Percentiles rank a stretch among this genome's conserved stretches.
phyloP scores from a whole-genome alignment of 2,329 filamentous ascomycete species.

The Aaosphaeria pasadenensis region DNA sequence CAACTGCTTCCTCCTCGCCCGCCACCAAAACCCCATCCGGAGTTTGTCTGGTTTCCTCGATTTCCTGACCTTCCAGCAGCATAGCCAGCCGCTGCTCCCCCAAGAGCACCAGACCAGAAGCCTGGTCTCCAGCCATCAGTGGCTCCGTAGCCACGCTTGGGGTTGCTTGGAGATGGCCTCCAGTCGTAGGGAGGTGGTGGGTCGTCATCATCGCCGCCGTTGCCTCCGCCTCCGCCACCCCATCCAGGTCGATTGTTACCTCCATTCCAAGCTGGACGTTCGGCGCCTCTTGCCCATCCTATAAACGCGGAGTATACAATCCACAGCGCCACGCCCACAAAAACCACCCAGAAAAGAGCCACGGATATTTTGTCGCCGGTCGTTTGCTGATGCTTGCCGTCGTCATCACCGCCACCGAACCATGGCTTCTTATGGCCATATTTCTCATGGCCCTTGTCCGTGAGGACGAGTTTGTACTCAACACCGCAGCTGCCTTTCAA shows the following conservation, averaged over 20 bases:
- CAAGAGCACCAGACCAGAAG: constrained; percentile 69
- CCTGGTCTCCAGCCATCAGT: constrained; percentile 64
- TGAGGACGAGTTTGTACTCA: constrained; percentile 79
- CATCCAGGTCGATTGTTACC: constrained; percentile 30
- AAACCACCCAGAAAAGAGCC: constrained; percentile 60
- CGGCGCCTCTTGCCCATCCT: constrained; percentile 16
- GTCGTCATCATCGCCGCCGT: constrained; percentile 38
- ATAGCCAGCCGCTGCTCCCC: constrained; percentile 68
- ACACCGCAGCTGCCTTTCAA: constrained; percentile 90
- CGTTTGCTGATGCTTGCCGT: constrained; percentile 22
- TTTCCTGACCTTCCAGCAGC: constrained; percentile 50
- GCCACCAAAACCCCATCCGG: constrained; percentile 20
- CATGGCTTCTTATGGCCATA: constrained; percentile 51
- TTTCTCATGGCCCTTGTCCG: constrained; percentile 68
- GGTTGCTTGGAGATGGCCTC: constrained; percentile 18
- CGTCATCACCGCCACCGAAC: constrained; percentile 30
- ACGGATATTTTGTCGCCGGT: constrained; percentile 27
- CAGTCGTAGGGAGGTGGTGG: constrained; percentile 50
- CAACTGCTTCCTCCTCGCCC: constrained; percentile 27
- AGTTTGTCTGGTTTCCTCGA: constrained; percentile 40
- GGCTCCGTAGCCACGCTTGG: constrained; percentile 5
- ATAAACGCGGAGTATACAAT: constrained; percentile 59
- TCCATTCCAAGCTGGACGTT: constrained; percentile 16
- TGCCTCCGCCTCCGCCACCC: constrained; percentile 42
- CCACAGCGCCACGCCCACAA: constrained; percentile 58